Base-by-base conservation (phyloP, 2,329 filamentous ascomycete genomes). In the Cytospora schulzeri region DNA sequence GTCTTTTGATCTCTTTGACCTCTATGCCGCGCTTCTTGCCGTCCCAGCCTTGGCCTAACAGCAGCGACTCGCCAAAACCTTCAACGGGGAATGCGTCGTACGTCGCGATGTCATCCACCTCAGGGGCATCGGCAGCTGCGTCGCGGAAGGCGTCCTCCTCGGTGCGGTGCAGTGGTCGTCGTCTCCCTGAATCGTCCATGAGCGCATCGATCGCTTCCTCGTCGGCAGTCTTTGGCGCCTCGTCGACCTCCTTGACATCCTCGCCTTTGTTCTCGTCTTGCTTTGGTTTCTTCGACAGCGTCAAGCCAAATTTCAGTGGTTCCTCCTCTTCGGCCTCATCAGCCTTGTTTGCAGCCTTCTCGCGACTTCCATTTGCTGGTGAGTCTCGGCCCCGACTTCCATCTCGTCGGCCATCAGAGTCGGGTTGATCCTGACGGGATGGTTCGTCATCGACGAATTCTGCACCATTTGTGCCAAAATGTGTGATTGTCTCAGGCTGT, bases 21-120 rank as follows among this genome's bases (percentile, higher is more conserved):
- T 90, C 90, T 3, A 80, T 76, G 2, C 81, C 83, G 55, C 81
- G 78, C 67, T 83, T 80, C 62, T 87, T 85, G 76, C 78, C 89
- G 80, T 97, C 93, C 93, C 94, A 97, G 11, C 95, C 95, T 91
- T 98, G 97, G 12, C 93, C 93, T 35, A 93, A 88, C 41, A 99
- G 83, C 68, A 98, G 82, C 0, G 93, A 93, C 22, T 93, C 91
- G 9, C 95, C 95, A 69, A 98, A 99, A 71, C 97, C 93, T 70
- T 97, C 94, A 19, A 98, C 92, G 0, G 95, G 94, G 67, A 97
- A 90, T 15, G 90, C 88, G 65, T 91, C 89, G 77, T 98, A 98
- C 71, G 95, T 92, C 38, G 91, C 91, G 22, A 96, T 79, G 0
- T 88, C 91, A 4, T 92, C 89, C 33, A 86, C 83, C 26, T 92